A percentile compares a stretch with the other conserved stretches of the same genome.
Conservation (phyloP, 257 asterid genomes). For the Nicotiana knightiana region DNA sequence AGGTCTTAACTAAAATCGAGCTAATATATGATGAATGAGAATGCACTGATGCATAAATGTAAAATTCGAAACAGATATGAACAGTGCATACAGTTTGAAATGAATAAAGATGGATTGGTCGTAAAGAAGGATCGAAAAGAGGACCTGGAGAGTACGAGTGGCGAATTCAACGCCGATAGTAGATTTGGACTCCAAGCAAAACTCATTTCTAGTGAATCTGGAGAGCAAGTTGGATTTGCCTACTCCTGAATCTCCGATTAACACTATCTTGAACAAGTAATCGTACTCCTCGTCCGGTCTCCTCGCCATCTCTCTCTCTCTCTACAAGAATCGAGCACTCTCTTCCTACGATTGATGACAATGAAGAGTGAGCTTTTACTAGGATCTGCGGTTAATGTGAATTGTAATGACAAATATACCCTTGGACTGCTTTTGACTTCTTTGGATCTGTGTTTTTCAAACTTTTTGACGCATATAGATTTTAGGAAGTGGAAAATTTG, state of each 20-base stretch:
- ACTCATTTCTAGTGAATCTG: slow-evolving; percentile 41
- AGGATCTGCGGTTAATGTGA: not conserved
- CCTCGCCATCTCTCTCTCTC: slow-evolving; percentile 27
- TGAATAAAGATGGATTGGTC: not conserved
- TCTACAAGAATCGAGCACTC: not conserved
- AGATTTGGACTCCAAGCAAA: slow-evolving; percentile 43
- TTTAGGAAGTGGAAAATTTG: too few species aligned
- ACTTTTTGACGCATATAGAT: not conserved
- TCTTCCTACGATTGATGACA: not conserved
- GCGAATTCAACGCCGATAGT: slow-evolving; percentile 50
- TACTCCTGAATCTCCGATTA: slow-evolving; percentile 43
- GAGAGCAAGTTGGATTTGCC: slow-evolving; percentile 38
- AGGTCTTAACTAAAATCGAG: not conserved
- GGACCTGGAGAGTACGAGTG: slow-evolving; percentile 35
- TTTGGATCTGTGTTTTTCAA: too few species aligned
- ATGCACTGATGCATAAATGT: too few species aligned
- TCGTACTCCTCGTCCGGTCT: slow-evolving; percentile 47
- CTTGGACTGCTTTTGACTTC: not conserved
- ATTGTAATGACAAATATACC: slow-evolving; percentile 15
- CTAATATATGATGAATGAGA: not conserved
- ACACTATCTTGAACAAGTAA: slow-evolving; percentile 35
- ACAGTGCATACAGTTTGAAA: not conserved
- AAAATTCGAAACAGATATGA: not conserved
- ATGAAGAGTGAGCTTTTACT: not conserved
- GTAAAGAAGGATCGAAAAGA: not conserved